Base-by-base conservation (phyloP, 2,329 filamentous ascomycete genomes). In the Trichoderma atrobrunneum region DNA sequence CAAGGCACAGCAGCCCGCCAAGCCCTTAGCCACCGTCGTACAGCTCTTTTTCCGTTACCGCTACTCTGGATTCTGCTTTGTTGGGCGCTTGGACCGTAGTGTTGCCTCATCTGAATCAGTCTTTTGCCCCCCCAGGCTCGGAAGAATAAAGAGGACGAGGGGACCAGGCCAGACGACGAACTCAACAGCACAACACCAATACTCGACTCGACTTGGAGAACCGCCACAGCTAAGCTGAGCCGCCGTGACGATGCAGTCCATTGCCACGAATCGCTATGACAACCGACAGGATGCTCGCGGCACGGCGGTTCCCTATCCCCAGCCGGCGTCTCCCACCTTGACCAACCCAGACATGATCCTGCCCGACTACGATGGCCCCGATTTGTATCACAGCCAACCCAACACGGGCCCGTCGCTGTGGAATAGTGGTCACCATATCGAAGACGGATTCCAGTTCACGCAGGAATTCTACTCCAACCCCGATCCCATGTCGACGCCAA, bases 271-370 rank as follows among this genome's bases (percentile, higher is more conserved):
- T 69, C 76, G 75, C 75, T 77, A 75, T 72, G 76, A 80, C 71
- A 73, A 75, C 74, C 76, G 77, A 72, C 79, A 79, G 67, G 77
- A 79, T 71, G 77, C 75, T 71, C 75, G 65, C 71, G 76, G 74
- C 71, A 74, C 77, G 61, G 74, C 75, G 43, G 73, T 80, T 74
- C 79, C 81, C 43, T 86, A 87, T 76, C 79, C 85, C 59, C 82
- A 86, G 72, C 90, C 92, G 74, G 90, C 89, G 14, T 97, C 93
- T 73, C 95, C 95, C 61, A 97, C 95, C 3, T 85, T 98, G 78
- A 97, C 94, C 71, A 97, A 97, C 81, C 94, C 94, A 67, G 95
- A 97, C 80, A 95, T 97, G 93, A 97, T 98, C 77, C 85, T 98
- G 67, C 95, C 95, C 73, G 90, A 92, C 79, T 90, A 91, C 78